Percentiles rank a stretch among this genome's conserved stretches.
These are phyloP conservation scores for Verbascum thapsus DNA, from an alignment of 257 asterid genomes.

Conservation along the genomic window DNA sequence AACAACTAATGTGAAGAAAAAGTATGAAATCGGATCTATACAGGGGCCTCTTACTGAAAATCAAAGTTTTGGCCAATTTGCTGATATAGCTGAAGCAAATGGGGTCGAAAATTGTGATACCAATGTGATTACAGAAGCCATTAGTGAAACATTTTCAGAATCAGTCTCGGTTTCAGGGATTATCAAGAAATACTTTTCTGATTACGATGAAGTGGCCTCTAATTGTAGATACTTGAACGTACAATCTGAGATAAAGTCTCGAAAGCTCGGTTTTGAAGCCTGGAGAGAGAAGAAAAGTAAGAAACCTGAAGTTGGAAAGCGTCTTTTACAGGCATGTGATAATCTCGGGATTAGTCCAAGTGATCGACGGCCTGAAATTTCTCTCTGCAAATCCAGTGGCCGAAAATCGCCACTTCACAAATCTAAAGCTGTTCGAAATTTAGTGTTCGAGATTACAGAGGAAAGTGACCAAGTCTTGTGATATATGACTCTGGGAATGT, in stretches of 20 bases:
- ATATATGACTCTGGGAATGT: background rate
- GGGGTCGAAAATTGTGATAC: constrained; percentile 9
- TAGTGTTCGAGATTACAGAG: constrained; percentile 45
- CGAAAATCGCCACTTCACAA: constrained; percentile 21
- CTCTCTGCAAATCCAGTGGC: constrained; percentile 32
- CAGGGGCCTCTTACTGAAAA: constrained; percentile 7
- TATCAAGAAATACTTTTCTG: constrained; percentile 60
- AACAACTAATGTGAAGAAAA: constrained; percentile 26
- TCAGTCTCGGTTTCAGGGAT: constrained; percentile 58
- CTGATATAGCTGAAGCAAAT: constrained; percentile 13
- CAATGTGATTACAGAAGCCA: constrained; percentile 29
- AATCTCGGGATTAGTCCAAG: constrained; percentile 43
- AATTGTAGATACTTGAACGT: no score
- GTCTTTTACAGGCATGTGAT: constrained; percentile 45
- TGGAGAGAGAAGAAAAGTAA: constrained; percentile 20
- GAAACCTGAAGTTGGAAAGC: constrained; percentile 53
- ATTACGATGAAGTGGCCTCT: constrained; percentile 56
- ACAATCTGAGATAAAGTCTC: no score
- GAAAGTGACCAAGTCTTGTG: constrained; percentile 33
- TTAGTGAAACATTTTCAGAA: constrained; percentile 45
- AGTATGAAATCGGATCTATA: background rate
- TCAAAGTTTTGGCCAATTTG: constrained; percentile 17
- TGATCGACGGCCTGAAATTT: constrained; percentile 31
- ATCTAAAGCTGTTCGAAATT: constrained; percentile 23
- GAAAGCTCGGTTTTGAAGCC: no score